Percentiles rank a stretch among this genome's conserved stretches.
phyloP scores from a whole-genome alignment of 371 early-diverging fungal species.

The Mortierella sp. region DNA sequence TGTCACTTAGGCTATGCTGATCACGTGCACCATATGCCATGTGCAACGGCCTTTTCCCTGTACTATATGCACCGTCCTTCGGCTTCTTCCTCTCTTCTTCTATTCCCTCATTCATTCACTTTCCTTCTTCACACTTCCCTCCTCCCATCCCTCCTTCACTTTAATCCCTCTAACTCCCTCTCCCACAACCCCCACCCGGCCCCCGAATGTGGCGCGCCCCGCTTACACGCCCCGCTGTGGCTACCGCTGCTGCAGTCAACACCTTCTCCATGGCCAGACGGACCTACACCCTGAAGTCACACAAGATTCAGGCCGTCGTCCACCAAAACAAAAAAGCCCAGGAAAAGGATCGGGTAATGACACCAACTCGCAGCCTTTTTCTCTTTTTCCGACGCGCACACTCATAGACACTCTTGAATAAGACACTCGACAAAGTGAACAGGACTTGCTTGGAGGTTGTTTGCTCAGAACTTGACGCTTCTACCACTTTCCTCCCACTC shows the following conservation, averaged over 20 bases:
- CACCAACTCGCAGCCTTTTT: background rate
- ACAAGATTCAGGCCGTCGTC: constrained; percentile 45
- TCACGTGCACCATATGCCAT: background rate
- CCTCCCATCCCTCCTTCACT: background rate
- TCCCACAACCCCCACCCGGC: background rate
- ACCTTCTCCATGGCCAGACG: constrained; percentile 12
- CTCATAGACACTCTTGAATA: background rate
- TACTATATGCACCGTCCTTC: background rate
- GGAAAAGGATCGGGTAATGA: constrained; percentile 53
- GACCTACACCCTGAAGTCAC: constrained; percentile 30
- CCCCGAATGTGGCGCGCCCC: constrained; percentile 39
- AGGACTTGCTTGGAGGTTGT: background rate
- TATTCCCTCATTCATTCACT: background rate
- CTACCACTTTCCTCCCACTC: background rate
- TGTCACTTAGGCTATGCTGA: background rate
- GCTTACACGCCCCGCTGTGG: constrained; percentile 18
- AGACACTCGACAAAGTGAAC: background rate
- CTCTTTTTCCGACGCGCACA: background rate
- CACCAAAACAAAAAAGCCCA: constrained; percentile 27
- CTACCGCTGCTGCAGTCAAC: background rate
- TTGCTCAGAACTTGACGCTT: constrained; percentile 3
- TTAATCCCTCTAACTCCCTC: background rate
- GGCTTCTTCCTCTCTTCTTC: too few relatives aligned
- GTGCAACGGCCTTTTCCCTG: constrained; percentile 7
- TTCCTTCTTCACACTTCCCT: background rate